phyloP scores from a whole-genome alignment of 1,284 basidiomycete species.

The Melanopsichium pennsylvanicum region DNA sequence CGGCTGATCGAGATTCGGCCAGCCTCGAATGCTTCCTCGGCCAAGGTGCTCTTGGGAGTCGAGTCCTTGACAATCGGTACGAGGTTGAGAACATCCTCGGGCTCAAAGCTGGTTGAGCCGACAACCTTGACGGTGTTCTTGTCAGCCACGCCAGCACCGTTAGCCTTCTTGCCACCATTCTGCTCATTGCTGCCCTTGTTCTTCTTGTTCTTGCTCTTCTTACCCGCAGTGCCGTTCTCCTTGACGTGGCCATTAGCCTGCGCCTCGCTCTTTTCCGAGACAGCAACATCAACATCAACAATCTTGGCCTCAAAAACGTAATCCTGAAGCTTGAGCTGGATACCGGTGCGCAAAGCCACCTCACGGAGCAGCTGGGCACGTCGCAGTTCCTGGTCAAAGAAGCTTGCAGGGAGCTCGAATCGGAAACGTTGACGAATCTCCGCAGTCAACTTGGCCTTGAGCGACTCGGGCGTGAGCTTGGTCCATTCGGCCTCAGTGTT shows the following conservation, averaged over 20 bases:
- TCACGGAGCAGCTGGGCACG: constrained; percentile 70
- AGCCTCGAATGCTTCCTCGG: constrained; percentile 71
- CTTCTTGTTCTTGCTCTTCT: constrained; percentile 50
- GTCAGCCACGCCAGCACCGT: constrained; percentile 8
- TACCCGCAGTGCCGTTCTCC: constrained; percentile 13
- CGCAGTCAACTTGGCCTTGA: constrained; percentile 66
- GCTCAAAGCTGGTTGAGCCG: constrained; percentile 68
- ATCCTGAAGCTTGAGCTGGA: constrained; percentile 70
- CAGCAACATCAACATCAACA: constrained; percentile 15
- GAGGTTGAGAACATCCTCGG: constrained; percentile 70
- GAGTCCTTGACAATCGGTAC: constrained; percentile 70
- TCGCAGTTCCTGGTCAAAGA: constrained; percentile 64
- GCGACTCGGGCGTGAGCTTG: constrained; percentile 68
- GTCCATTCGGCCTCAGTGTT: constrained; percentile 65
- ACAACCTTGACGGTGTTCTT: constrained; percentile 34
- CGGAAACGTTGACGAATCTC: constrained; percentile 69
- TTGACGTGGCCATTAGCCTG: constrained; percentile 48
- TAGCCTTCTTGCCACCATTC: constrained; percentile 39
- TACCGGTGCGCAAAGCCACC: constrained; percentile 69
- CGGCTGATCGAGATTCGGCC: constrained; percentile 70
- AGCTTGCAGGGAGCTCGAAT: constrained; percentile 67
- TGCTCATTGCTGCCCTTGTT: constrained; percentile 31
- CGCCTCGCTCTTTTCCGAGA: constrained; percentile 60
- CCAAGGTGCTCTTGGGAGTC: constrained; percentile 68
- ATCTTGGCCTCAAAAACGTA: constrained; percentile 67